Conservation (phyloP, 2,329 filamentous ascomycete genomes). For the Apiospora saccharicola region DNA sequence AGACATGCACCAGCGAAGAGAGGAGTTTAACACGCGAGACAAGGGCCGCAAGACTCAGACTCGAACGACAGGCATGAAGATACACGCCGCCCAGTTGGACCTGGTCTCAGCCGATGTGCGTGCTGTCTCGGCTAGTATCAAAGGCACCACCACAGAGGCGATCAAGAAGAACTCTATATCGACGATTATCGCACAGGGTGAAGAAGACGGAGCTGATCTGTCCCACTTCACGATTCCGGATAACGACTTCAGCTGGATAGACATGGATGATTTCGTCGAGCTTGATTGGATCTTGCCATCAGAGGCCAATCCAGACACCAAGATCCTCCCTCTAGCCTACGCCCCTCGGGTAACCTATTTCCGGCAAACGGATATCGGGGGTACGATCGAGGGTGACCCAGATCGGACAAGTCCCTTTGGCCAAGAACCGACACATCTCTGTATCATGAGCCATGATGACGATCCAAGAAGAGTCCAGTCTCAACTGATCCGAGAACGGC, state of each 20-base stretch:
- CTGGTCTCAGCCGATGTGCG: conserved; percentile 90
- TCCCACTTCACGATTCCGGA: conserved; percentile 96
- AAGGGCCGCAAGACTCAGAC: conserved; percentile 78
- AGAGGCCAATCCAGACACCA: conserved; percentile 89
- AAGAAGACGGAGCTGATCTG: conserved; percentile 70
- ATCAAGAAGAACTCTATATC: conserved; percentile 67
- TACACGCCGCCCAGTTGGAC: conserved; percentile 93
- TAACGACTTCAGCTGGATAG: conserved; percentile 94
- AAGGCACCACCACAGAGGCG: conserved; percentile 79
- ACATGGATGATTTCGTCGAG: conserved; percentile 99
- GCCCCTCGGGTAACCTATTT: conserved; percentile 98
- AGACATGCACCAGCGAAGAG: conserved; percentile 91
- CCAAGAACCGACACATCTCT: conserved; percentile 90
- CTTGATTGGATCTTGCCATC: conserved; percentile 94
- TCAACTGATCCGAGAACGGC: conserved; percentile 81
- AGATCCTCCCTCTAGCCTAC: conserved; percentile 90
- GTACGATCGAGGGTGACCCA: conserved; percentile 79
- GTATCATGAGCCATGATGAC: conserved; percentile 90
- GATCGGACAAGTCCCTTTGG: conserved; percentile 89
- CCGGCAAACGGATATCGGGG: conserved; percentile 91
- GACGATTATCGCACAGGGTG: conserved; percentile 59
- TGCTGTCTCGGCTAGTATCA: conserved; percentile 90
- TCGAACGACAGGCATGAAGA: conserved; percentile 91
- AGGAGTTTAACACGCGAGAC: conserved; percentile 86
- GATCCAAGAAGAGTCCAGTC: conserved; percentile 90